Evolutionary conservation across 169 alveolate genomes (phyloP), one percentile per base, ranked within the genome.

Genomic region (Eimeria zaria): DNA sequence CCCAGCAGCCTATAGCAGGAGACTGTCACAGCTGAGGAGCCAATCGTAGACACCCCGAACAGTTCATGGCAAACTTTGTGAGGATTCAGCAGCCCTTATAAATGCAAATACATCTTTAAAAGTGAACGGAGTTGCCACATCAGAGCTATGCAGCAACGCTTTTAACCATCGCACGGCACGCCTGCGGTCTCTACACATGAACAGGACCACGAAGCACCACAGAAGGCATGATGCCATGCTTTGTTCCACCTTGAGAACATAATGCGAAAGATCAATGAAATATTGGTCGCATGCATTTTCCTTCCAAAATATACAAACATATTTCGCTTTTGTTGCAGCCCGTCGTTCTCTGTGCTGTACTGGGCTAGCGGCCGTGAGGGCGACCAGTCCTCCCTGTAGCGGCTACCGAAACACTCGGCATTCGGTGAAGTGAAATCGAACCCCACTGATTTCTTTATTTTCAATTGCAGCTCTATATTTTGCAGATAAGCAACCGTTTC

Each of bases 291-390:
- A 0, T 64, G 6, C 74, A 8, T n/a, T 64, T n/a, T 64, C n/a
- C 1, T 64, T n/a, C 74, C 41, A 64, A 24, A 64, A n/a, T n/a
- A n/a, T 64, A 27, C 14, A 11, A 3, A 64, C 41, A n/a, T 2
- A 27, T 64, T 64, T n/a, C 74, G 7, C 84, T 1, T 44, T 55
- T 7, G 0, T 41, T 18, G 58, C 84, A 33, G 33, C 30, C 84
- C 9, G 84, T 73, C 39, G 58, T 39, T 73, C 36, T 8, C 84
- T n/a, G n/a, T 39, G 48, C 84, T 8, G 53, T 78, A 33, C 39
- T 51, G 67, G 89, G 89, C 89, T 78, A 78, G 89, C 89, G 89
- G 89, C 58, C 44, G 58, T 78, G 89, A 78, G 48, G 84, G n/a
- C 84, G 84, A 39, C 84, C 89, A 51, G 89, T 78, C 89, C 89